Evolutionary conservation across 1,139 yeast genomes (phyloP).

Genomic region (Pichia inconspicua): DNA sequence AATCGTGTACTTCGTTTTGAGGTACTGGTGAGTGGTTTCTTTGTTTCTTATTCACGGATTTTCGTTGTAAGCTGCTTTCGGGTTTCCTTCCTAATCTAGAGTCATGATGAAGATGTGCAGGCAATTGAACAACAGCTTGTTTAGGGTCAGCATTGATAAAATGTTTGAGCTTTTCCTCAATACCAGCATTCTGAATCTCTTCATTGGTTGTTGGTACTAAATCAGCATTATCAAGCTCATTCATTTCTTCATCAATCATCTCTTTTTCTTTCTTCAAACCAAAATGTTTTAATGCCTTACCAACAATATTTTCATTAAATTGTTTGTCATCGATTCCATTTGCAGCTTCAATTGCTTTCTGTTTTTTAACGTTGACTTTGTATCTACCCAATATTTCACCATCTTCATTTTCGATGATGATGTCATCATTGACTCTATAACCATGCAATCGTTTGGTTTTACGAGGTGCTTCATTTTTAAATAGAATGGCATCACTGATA

Average conservation of each 20-base stretch:
- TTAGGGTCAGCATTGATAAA: constrained; percentile 22
- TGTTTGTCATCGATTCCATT: constrained; percentile 8
- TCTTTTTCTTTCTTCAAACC: constrained; percentile 13
- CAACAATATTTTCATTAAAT: constrained; percentile 13
- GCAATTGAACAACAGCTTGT: constrained; percentile 14
- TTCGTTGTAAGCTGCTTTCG: not conserved
- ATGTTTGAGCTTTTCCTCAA: constrained; percentile 22
- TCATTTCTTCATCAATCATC: constrained; percentile 17
- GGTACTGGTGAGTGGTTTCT: not conserved
- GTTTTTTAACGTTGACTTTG: constrained; percentile 41
- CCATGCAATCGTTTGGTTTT: constrained; percentile 33
- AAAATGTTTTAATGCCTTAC: constrained; percentile 15
- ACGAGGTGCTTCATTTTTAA: constrained; percentile 11
- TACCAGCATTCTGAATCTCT: constrained; percentile 6
- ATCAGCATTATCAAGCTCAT: constrained; percentile 16
- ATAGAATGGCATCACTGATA: constrained; percentile 10
- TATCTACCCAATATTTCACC: constrained; percentile 88
- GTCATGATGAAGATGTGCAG: constrained; percentile 1
- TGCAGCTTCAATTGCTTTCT: constrained; percentile 7
- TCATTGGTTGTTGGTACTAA: constrained; percentile 17
- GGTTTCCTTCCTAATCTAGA: not conserved
- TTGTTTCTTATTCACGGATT: not conserved
- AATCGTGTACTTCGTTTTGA: not conserved
- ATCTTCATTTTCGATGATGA: constrained; percentile 81
- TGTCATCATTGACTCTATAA: constrained; percentile 58